Evolutionary conservation across 1,139 yeast genomes (phyloP).

Genomic region (Zygoascus hellenicus): DNA sequence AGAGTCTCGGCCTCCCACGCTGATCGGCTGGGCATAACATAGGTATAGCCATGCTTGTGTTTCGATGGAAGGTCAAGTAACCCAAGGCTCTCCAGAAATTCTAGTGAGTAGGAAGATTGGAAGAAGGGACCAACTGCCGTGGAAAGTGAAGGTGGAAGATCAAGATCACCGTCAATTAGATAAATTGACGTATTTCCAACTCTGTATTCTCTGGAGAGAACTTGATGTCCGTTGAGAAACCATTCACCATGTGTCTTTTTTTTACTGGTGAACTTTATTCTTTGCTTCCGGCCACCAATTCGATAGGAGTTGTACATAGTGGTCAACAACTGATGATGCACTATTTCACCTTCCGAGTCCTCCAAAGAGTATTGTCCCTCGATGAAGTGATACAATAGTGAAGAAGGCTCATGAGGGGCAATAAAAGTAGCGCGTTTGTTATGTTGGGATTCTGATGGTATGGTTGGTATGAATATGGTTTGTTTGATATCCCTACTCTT

Average conservation of each 20-base stretch:
- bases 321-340: conserved; percentile 26
- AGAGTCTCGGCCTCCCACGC: conserved; percentile 71
- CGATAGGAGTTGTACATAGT: conserved; percentile 36
- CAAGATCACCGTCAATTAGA: conserved; percentile 52
- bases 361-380: conserved; percentile 42
- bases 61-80: conserved; percentile 43
- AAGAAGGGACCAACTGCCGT: conserved; percentile 51
- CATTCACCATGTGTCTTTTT: conserved; percentile 29
- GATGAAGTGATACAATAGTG: conserved; percentile 62
- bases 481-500: conserved; percentile 39
- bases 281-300: conserved; percentile 36
- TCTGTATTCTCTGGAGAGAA: conserved; percentile 39
- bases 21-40: conserved; percentile 70
- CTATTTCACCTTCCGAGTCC: conserved; percentile 1
- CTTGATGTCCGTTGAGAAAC: conserved; percentile 45
- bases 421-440: conserved; percentile 26
- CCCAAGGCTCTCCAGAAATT: conserved; percentile 46
- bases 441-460: conserved; percentile 1
- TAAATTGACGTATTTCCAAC: conserved; percentile 60
- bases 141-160: conserved; percentile 49
- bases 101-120: conserved; percentile 48
- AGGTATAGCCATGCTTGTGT: conserved; percentile 54
- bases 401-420: conserved; percentile 13
- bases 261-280: conserved; percentile 22
- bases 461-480: conserved; percentile 49